A percentile compares a stretch with the other conserved stretches of the same genome.
These are phyloP conservation scores for Pichia inconspicua DNA, from an alignment of 1,139 yeast species.

Conservation along the genomic window DNA sequence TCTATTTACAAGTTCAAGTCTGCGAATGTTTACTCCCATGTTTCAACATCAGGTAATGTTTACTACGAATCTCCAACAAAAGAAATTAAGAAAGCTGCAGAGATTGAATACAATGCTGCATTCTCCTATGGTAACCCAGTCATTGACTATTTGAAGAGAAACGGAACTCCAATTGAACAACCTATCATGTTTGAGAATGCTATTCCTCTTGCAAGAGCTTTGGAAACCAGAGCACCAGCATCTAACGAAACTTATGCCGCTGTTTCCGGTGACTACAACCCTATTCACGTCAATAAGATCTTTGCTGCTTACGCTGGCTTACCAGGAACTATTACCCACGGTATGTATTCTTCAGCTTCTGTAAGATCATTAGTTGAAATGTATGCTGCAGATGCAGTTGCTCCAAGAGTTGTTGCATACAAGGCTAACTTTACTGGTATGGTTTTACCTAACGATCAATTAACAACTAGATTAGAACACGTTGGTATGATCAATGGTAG, in stretches of 20 bases:
- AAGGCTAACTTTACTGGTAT: conserved; percentile 87
- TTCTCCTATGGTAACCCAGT: conserved; percentile 96
- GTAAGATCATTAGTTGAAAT: conserved; percentile 92
- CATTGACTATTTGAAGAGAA: conserved; percentile 82
- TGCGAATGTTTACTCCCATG: conserved; percentile 68
- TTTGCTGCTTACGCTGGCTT: conserved; percentile 88
- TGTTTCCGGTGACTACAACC: conserved; percentile 97
- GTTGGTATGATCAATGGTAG: conserved; percentile 99
- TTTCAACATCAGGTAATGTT: conserved; percentile 78
- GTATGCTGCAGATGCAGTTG: conserved; percentile 97
- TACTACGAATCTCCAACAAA: conserved; percentile 86
- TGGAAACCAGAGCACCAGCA: conserved; percentile 69
- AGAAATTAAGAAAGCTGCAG: conserved; percentile 82
- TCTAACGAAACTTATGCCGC: conserved; percentile 94
- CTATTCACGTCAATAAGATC: conserved; percentile 93
- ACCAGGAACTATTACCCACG: conserved; percentile 98
- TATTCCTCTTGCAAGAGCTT: conserved; percentile 78
- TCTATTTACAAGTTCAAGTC: conserved; percentile 77
- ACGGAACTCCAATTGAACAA: conserved; percentile 91
- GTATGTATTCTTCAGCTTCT: conserved; percentile 96
- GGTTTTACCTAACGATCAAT: conserved; percentile 93
- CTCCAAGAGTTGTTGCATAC: conserved; percentile 92
- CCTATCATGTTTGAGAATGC: conserved; percentile 85
- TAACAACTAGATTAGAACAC: conserved; percentile 85
- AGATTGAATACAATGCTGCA: conserved; percentile 85